These are phyloP conservation scores for Phyllosticta citriasiana DNA, from an alignment of 2,329 filamentous ascomycete species.

Conservation along the genomic window DNA sequence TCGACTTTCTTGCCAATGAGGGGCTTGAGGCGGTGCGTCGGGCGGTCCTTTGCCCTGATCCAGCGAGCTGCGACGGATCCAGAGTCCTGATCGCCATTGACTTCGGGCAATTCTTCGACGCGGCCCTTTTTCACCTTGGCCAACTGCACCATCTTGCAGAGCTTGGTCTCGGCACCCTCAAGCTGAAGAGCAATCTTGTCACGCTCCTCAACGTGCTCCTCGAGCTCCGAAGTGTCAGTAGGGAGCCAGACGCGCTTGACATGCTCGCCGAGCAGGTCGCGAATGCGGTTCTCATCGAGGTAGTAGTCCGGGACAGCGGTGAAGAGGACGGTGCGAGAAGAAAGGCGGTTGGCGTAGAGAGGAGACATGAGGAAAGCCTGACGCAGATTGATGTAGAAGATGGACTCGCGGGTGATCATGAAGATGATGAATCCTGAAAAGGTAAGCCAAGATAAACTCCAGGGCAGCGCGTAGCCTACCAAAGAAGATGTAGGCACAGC, in stretches of 20 bases:
- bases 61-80: constrained; percentile 7
- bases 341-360: constrained; percentile 73
- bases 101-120: constrained; percentile 3
- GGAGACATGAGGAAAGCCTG: constrained; percentile 87
- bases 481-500: constrained; percentile 73
- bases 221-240: constrained; percentile 4
- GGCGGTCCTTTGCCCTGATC: constrained; percentile 4
- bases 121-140: not conserved
- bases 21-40: constrained; percentile 9
- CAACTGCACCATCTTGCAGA: constrained; percentile 6
- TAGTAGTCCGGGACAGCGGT: constrained; percentile 7
- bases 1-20: constrained; percentile 10
- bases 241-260: constrained; percentile 9
- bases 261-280: constrained; percentile 7
- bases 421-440: constrained; percentile 65
- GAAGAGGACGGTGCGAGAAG: constrained; percentile 82
- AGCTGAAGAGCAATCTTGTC: constrained; percentile 6
- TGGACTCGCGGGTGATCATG: constrained; percentile 74
- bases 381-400: constrained; percentile 86
- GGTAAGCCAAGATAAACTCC: not conserved
- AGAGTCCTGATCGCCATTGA: constrained; percentile 1
- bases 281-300: constrained; percentile 2
- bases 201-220: constrained; percentile 6
- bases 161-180: constrained; percentile 7
- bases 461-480: constrained; percentile 26